Base-by-base conservation (phyloP, 495 filamentous ascomycete genomes). In the Penicillium verhagenii region DNA sequence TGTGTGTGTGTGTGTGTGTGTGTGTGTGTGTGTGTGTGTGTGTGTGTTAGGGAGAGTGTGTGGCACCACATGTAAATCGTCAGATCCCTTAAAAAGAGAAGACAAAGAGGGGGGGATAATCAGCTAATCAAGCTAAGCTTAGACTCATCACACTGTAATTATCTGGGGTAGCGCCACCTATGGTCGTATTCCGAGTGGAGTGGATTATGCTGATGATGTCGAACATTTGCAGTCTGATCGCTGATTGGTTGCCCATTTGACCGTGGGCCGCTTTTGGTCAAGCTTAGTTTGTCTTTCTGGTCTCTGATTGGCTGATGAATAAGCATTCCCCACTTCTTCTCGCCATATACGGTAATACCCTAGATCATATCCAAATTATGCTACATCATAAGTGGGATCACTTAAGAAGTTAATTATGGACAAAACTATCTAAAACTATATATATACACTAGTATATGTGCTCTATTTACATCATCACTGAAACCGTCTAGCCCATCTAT, bases 81-180 rank as follows among this genome's bases (percentile, higher is more conserved):
- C n/a, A n/a, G n/a, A n/a, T n/a, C n/a, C n/a, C n/a, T n/a, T n/a
- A n/a, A n/a, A n/a, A n/a, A n/a, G 44, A 29, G 38, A 45, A 53
- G 7, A 26, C 50, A 40, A 20, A 16, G 25, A 46, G 43, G 24
- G 20, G 40, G 21, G 14, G n/a, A 33, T 33, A 33, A 33, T 33
- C 29, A 33, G 29, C 29, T 35, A 35, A 28, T 28, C n/a, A 31
- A 50, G 20, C 33, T 35, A 48, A 56, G 52, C 11, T 35, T 25
- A 35, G 21, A 33, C 29, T 33, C 29, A 33, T 33, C 29, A 33
- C 29, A 9, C 10, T 33, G 29, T 35, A n/a, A 50, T 44, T 44
- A 56, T 56, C 53, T 45, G 53, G 53, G 53, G 53, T 56, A 56
- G 47, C 53, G 38, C 33, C 38, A 56, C 46, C 21, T 28, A 2